Conservation (phyloP, 1,284 basidiomycete genomes). For the Trichosporon coremiiforme region DNA sequence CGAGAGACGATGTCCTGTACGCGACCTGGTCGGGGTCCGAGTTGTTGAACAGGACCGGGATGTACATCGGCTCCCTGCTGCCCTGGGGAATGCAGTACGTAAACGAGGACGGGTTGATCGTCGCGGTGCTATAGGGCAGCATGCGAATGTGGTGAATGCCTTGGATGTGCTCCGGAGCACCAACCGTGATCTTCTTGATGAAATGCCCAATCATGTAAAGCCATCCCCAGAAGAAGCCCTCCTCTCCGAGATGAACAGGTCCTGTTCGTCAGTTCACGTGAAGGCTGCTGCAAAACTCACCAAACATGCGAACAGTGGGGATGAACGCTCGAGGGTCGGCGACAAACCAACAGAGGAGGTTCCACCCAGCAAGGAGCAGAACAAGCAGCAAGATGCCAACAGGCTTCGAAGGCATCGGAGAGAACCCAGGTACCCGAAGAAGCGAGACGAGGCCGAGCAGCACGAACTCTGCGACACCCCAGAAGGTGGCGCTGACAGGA, state of each 20-base stretch:
- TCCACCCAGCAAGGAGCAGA: constrained; percentile 32
- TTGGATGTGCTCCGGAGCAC: constrained; percentile 43
- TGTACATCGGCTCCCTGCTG: constrained; percentile 43
- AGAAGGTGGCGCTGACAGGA: constrained; percentile 37
- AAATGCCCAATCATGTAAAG: constrained; percentile 21
- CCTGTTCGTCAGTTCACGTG: constrained; percentile 22
- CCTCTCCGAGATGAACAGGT: constrained; percentile 31
- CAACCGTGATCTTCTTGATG: constrained; percentile 22
- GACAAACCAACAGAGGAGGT: constrained; percentile 45
- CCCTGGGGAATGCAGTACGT: constrained; percentile 53
- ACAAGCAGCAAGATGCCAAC: constrained; percentile 29
- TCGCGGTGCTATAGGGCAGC: constrained; percentile 51
- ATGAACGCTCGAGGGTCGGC: constrained; percentile 39
- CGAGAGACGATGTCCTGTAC: constrained; percentile 74
- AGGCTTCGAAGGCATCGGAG: constrained; percentile 35
- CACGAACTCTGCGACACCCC: constrained; percentile 40
- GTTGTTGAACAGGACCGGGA: constrained; percentile 75
- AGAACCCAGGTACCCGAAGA: constrained; percentile 48
- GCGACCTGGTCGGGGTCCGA: constrained; percentile 72
- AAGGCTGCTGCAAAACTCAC: constrained; percentile 24
- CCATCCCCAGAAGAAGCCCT: constrained; percentile 33
- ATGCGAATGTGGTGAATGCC: constrained; percentile 52
- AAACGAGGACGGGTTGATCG: constrained; percentile 54
- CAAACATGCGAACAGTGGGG: constrained; percentile 42
- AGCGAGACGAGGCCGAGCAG: constrained; percentile 36